These are phyloP conservation scores for Vitis rotundifolia DNA, from an alignment of 164 flowering plant genomes.

Conservation along the genomic window DNA sequence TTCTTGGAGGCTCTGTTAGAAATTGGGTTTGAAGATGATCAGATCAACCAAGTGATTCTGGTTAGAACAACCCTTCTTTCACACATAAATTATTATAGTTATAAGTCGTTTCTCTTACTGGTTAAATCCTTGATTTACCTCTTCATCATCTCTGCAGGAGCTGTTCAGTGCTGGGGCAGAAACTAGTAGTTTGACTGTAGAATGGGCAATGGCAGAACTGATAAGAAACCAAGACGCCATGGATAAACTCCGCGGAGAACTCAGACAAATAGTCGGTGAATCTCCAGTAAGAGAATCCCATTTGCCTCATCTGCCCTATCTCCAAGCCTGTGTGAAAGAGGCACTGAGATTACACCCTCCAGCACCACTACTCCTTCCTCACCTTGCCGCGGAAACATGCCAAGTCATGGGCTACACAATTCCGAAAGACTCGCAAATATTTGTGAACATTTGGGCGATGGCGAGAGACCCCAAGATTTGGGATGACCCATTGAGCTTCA, in stretches of 20 bases:
- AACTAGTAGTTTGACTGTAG: conserved; percentile 18
- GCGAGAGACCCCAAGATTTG: conserved; percentile 17
- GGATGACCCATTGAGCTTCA: conserved; percentile 12
- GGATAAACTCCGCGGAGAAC: conserved; percentile 8
- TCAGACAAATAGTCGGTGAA: conserved; percentile 9
- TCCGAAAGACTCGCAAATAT: conserved; percentile 12
- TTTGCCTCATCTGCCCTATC: conserved; percentile 13
- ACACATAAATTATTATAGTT: not conserved
- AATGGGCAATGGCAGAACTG: conserved; percentile 33
- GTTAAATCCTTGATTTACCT: not conserved
- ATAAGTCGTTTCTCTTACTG: too few relatives aligned
- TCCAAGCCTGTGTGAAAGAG: conserved; percentile 24
- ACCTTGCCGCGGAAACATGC: conserved; percentile 7
- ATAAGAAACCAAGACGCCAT: not conserved
- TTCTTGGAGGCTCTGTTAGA: conserved; percentile 31
- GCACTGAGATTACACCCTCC: conserved; percentile 27
- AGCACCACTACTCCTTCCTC: conserved; percentile 25
- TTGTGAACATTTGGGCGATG: conserved; percentile 23
- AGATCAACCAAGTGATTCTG: conserved; percentile 28
- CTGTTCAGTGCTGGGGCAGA: conserved; percentile 26
- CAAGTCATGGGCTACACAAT: conserved; percentile 9
- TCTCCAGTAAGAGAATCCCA: conserved; percentile 11
- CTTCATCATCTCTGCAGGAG: conserved; percentile 8
- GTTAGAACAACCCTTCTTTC: conserved; percentile 2
- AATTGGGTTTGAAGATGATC: conserved; percentile 14